Conservation (phyloP, 2,329 filamentous ascomycete species). For the Parafenestella ontariensis region DNA sequence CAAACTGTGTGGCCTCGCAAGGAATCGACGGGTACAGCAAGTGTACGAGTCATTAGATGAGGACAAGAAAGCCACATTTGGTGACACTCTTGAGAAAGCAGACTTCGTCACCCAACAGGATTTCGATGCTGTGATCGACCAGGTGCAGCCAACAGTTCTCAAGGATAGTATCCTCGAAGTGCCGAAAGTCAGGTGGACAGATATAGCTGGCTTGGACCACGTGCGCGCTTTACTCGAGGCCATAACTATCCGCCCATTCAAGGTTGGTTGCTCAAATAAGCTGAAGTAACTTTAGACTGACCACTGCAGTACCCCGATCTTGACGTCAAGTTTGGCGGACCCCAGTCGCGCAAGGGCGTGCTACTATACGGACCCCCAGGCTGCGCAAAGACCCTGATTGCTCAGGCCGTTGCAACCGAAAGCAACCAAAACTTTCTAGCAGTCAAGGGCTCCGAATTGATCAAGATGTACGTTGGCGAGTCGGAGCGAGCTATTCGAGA, state of each 20-base stretch:
- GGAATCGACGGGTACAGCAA: constrained; percentile 41
- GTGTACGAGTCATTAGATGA: constrained; percentile 23
- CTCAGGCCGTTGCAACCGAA: constrained; percentile 89
- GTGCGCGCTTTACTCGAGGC: constrained; percentile 70
- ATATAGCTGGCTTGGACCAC: constrained; percentile 83
- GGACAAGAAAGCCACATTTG: constrained; percentile 31
- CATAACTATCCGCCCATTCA: constrained; percentile 65
- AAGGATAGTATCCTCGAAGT: constrained; percentile 88
- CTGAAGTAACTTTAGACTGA: constrained; percentile 6
- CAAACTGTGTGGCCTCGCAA: constrained; percentile 67
- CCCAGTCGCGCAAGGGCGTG: constrained; percentile 73
- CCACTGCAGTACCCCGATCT: constrained; percentile 43
- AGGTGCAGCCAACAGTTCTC: constrained; percentile 83
- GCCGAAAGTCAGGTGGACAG: constrained; percentile 82
- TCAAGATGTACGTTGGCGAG: constrained; percentile 97
- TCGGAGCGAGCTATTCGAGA: constrained; percentile 86
- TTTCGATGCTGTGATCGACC: constrained; percentile 69
- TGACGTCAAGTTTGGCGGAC: constrained; percentile 43
- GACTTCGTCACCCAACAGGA: constrained; percentile 55
- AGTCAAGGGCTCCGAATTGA: constrained; percentile 89
- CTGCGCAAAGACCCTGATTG: constrained; percentile 92
- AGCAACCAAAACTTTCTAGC: constrained; percentile 92
- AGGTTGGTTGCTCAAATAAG: constrained; percentile 46
- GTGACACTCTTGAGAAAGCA: constrained; percentile 20
- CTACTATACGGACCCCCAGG: constrained; percentile 92